Base-by-base conservation (phyloP, 2,329 filamentous ascomycete species). In the Phialemonium atrogriseum region DNA sequence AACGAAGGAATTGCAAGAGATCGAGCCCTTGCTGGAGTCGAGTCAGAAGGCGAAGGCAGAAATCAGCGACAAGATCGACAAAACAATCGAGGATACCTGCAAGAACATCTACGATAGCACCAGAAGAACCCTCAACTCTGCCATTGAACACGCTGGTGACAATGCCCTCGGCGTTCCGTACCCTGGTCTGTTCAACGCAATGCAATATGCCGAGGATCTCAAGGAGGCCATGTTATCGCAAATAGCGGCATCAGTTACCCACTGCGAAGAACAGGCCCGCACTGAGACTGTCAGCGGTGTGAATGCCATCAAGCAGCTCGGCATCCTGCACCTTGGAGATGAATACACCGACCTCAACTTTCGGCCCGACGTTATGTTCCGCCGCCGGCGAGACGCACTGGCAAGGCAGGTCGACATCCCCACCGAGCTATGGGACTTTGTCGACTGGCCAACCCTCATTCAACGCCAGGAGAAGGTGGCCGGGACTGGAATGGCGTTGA, bases 391-490 rank as follows among this genome's bases (percentile, higher is more conserved):
- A 37, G 85, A 98, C 54, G 75, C 77, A 2, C 64, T 94, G 24
- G 87, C 85, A 5, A 77, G 86, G 41, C 80, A 94, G 50, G 79
- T 96, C 11, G 78, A 95, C 38, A 78, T 94, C 13, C 77, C 91
- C 33, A 84, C 91, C 4, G 88, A 98, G 50, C 47, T 94, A 1
- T 83, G 72, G 72, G 91, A 98, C 60, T 96, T 98, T 66, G 84
- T 98, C 48, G 91, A 98, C 56, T 69, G 87, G 55, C 70, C 77
- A 12, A 83, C 77, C 9, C 61, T 96, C 5, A 71, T 94, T 63
- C 86, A 95, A 50, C 73, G 79, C 33, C 89, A 96, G 54, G 91
- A 98, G 59, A 98, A 96, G 68, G 70, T 93, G 34, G 88, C 89
- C 5, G 86, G 89, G 23, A 93, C 88, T 4, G 84, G 91, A 41